Percentiles rank a stretch among this genome's conserved stretches.
Conservation (phyloP, 305 asterid species). For the Solanum hybrid region DNA sequence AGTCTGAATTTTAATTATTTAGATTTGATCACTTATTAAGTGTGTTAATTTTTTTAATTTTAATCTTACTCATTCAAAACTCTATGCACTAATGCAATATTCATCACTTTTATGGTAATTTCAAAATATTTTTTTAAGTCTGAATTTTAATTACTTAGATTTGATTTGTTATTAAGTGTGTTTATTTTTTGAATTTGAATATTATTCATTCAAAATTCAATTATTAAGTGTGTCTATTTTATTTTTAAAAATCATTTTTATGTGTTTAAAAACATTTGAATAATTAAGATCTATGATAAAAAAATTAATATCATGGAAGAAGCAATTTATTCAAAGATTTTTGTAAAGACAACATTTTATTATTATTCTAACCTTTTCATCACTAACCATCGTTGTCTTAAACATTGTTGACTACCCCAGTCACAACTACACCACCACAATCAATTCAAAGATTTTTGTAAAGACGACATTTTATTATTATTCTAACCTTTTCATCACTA, state of each 20-base stretch:
- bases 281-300: background rate
- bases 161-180: background rate
- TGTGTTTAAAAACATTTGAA: background rate
- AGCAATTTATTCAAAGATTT: background rate
- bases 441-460: background rate
- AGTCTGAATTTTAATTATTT: too few relatives aligned
- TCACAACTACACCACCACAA: background rate
- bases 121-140: background rate
- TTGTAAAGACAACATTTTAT: background rate
- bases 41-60: too few relatives aligned
- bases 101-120: background rate
- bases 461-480: background rate
- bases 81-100: background rate
- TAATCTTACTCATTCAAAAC: too few relatives aligned
- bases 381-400: background rate
- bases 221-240: background rate
- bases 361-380: background rate
- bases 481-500: background rate
- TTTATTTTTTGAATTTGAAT: too few relatives aligned
- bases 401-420: background rate
- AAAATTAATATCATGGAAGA: background rate
- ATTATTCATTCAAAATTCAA: too few relatives aligned
- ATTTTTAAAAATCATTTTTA: background rate
- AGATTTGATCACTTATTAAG: too few relatives aligned
- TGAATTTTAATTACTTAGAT: background rate